These are phyloP conservation scores for Epicoccum sorghinum DNA, from an alignment of 2,329 filamentous ascomycete species.

Conservation along the genomic window DNA sequence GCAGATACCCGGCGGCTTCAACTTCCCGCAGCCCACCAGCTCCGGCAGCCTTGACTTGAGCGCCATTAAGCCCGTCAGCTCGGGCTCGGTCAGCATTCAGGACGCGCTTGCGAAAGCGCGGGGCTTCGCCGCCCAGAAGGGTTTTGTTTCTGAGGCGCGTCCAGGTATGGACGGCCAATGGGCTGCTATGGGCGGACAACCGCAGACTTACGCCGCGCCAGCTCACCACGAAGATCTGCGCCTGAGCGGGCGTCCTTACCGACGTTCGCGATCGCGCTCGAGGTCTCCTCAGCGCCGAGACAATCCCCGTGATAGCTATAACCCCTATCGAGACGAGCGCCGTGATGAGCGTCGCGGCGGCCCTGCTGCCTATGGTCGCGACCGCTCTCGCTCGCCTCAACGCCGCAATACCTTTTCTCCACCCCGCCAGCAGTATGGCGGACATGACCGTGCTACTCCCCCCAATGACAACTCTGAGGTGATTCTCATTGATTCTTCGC, in stretches of 20 bases:
- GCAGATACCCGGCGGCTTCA: slow-evolving; percentile 51
- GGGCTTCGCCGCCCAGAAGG: slow-evolving; percentile 80
- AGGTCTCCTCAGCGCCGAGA: slow-evolving; percentile 65
- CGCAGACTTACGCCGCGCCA: slow-evolving; percentile 43
- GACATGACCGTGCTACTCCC: slow-evolving; percentile 62
- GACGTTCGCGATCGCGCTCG: slow-evolving; percentile 74
- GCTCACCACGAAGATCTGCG: slow-evolving; percentile 55
- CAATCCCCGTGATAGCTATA: slow-evolving; percentile 75
- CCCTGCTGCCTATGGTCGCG: slow-evolving; percentile 65
- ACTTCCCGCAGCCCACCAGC: slow-evolving; percentile 70
- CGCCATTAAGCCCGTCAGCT: slow-evolving; percentile 77
- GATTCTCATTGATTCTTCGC: slow-evolving; percentile 82
- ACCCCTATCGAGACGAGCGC: slow-evolving; percentile 85
- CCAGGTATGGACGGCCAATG: slow-evolving; percentile 55
- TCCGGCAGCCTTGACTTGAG: slow-evolving; percentile 82
- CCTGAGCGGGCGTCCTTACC: slow-evolving; percentile 62
- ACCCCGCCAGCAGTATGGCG: slow-evolving; percentile 54
- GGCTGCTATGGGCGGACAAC: slow-evolving; percentile 30
- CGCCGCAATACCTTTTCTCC: slow-evolving; percentile 67
- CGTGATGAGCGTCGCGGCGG: slow-evolving; percentile 66
- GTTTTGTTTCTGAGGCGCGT: slow-evolving; percentile 60
- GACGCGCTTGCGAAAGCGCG: slow-evolving; percentile 86
- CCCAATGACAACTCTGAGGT: slow-evolving; percentile 77
- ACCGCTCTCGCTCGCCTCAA: slow-evolving; percentile 74
- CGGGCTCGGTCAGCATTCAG: slow-evolving; percentile 80